These are phyloP conservation scores for Quercus gilva DNA, from an alignment of 306 rosid genomes.

Conservation along the genomic window DNA sequence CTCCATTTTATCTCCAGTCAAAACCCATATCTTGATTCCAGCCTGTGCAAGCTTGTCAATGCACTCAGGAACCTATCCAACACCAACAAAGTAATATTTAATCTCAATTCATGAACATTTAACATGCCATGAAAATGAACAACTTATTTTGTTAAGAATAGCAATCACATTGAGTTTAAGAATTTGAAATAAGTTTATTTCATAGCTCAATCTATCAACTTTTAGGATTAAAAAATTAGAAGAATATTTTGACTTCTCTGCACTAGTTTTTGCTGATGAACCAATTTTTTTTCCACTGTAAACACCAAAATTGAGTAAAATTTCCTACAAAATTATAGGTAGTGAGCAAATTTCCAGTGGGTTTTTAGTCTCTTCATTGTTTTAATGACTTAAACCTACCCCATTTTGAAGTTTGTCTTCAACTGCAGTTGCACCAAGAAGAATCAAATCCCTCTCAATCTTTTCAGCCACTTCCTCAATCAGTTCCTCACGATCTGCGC, in stretches of 20 bases:
- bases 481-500: conserved; percentile 70
- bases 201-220: not conserved
- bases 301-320: not conserved
- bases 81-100: conserved; percentile 9
- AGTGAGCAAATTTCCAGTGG: not conserved
- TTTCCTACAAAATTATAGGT: not conserved
- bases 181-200: not conserved
- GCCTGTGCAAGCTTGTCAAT: conserved; percentile 99
- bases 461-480: conserved; percentile 64
- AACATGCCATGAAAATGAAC: not conserved
- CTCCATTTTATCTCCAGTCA: conserved; percentile 99
- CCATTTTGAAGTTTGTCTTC: conserved; percentile 98
- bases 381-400: conserved; percentile 45
- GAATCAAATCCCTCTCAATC: conserved; percentile 84
- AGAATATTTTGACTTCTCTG: not conserved
- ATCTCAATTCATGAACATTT: not conserved
- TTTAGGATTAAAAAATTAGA: not conserved
- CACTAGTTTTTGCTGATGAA: conserved; percentile 5
- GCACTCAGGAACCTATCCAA: conserved; percentile 89
- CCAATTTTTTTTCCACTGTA: not conserved
- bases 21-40: conserved; percentile 97
- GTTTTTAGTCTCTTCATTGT: not conserved
- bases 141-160: not conserved
- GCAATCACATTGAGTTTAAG: not conserved
- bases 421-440: conserved; percentile 99